Evolutionary conservation across 2,329 filamentous ascomycete species (phyloP), one percentile per base, ranked within the genome.

Genomic region (Talaromyces sp.): DNA sequence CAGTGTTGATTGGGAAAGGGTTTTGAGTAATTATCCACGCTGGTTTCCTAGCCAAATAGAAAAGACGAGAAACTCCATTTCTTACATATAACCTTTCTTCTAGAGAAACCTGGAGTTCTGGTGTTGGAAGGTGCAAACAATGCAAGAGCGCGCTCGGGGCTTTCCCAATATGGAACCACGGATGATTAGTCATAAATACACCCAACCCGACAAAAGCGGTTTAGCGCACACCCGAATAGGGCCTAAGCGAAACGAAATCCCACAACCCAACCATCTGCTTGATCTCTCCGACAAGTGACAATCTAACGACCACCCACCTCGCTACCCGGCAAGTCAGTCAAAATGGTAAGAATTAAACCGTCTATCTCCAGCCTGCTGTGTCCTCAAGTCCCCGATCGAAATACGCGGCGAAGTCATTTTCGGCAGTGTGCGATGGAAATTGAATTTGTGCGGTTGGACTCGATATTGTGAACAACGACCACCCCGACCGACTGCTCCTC

Each of bases 1-100:
- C 85, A 3, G 80, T 96, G 16, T 66, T 75, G 54, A 50, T 79
- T 7, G 83, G 84, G 0, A 55, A 75, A 54, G 81, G 77, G 1
- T 80, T 80, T 54, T 77, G 57, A 71, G 58, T 8, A 20, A 16
- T 16, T 19, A 10, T 27, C 5, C 4, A 9, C 4, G 7, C 40
- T 16, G n/a, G 13, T 11, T 27, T 27, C 1, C 17, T 42, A 13
- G 14, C 14, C 22, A 16, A 42, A 16, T 16, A 42, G n/a, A n/a
- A n/a, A n/a, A n/a, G n/a, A n/a, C n/a, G n/a, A n/a, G n/a, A n/a
- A n/a, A n/a, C n/a, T n/a, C n/a, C n/a, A n/a, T n/a, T n/a, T n/a
- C n/a, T n/a, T n/a, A n/a, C n/a, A n/a, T n/a, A n/a, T n/a, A n/a
- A n/a, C n/a, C n/a, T n/a, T n/a, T n/a, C n/a, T 27, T 3, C n/a